Evolutionary conservation across 768 basidiomycete species (phyloP).

Genomic region (Glaciozyma martinii): DNA sequence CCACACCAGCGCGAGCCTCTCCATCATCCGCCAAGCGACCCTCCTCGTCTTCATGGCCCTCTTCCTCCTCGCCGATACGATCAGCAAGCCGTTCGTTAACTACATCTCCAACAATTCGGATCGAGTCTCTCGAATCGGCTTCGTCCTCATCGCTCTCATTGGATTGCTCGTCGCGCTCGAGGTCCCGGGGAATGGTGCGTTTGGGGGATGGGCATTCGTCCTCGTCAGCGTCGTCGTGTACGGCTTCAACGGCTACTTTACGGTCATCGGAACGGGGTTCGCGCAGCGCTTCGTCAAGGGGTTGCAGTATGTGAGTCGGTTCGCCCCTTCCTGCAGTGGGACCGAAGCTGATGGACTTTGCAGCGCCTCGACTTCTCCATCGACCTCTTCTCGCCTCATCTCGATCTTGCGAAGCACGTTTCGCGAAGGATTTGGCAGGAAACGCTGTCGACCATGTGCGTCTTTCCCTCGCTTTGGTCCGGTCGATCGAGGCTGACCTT

Average conservation of each 20-base stretch:
- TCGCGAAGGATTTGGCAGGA: slow-evolving; percentile 73
- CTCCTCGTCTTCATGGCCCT: slow-evolving; percentile 51
- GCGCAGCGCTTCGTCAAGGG: slow-evolving; percentile 54
- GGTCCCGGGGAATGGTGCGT: slow-evolving; percentile 47
- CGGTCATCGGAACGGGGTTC: slow-evolving; percentile 49
- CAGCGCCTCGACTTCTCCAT: slow-evolving; percentile 66
- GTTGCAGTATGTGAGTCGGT: slow-evolving; percentile 6
- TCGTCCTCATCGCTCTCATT: slow-evolving; percentile 55
- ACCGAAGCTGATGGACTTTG: too few relatives aligned
- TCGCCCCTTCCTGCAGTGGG: too few relatives aligned
- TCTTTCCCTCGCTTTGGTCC: background rate
- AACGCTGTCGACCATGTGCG: slow-evolving; percentile 52
- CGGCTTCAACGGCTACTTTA: slow-evolving; percentile 49
- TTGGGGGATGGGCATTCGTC: slow-evolving; percentile 60
- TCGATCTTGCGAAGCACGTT: slow-evolving; percentile 44
- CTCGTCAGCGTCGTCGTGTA: slow-evolving; percentile 54
- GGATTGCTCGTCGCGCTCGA: slow-evolving; percentile 57
- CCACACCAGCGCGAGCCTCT: slow-evolving; percentile 47
- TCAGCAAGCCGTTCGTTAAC: slow-evolving; percentile 13
- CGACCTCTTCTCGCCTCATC: slow-evolving; percentile 70
- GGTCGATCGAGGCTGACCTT: background rate
- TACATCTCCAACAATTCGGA: slow-evolving; percentile 33
- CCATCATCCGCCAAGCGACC: slow-evolving; percentile 54
- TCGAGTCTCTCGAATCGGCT: slow-evolving; percentile 63
- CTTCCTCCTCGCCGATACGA: slow-evolving; percentile 45